phyloP scores from a whole-genome alignment of 768 basidiomycete genomes.

The Russula vinacea region DNA sequence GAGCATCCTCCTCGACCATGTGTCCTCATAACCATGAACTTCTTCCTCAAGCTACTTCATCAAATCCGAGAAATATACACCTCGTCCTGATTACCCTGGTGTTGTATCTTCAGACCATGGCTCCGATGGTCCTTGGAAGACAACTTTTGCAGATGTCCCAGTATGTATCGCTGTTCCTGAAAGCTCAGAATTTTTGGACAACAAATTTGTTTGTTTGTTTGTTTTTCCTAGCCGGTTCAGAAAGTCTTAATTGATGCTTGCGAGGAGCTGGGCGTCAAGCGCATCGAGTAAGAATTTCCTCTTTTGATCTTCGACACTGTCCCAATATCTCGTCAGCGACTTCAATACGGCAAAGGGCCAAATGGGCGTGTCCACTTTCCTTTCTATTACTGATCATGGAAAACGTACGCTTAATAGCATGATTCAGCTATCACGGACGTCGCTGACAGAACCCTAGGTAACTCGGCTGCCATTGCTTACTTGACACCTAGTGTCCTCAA shows the following conservation, averaged over 20 bases:
- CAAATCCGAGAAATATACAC: conserved; percentile 26
- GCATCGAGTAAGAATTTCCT: conserved; percentile 10
- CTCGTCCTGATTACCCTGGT: conserved; percentile 8
- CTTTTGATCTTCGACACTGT: neutral
- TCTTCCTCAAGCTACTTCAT: conserved; percentile 25
- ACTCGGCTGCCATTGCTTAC: conserved; percentile 25
- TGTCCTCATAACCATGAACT: neutral
- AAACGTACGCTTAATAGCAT: conserved; percentile 6
- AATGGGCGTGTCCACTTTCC: conserved; percentile 23
- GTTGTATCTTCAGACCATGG: conserved; percentile 21
- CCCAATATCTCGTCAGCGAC: conserved; percentile 13
- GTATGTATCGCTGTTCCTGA: neutral
- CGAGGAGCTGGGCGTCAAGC: conserved; percentile 25
- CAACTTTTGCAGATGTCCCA: neutral
- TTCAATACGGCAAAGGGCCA: conserved; percentile 25
- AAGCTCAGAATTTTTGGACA: neutral
- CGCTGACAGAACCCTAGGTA: conserved; percentile 8
- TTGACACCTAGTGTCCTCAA: conserved; percentile 35
- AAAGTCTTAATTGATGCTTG: conserved; percentile 17
- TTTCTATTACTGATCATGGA: conserved; percentile 19
- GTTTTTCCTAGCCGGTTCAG: conserved; percentile 18
- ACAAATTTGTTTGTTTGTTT: neutral
- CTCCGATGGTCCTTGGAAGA: conserved; percentile 23
- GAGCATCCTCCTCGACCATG: neutral
- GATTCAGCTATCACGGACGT: neutral